Evolutionary conservation across 176 grass and related monocot genomes (phyloP).

Genomic region (Pontederia paniculata): DNA sequence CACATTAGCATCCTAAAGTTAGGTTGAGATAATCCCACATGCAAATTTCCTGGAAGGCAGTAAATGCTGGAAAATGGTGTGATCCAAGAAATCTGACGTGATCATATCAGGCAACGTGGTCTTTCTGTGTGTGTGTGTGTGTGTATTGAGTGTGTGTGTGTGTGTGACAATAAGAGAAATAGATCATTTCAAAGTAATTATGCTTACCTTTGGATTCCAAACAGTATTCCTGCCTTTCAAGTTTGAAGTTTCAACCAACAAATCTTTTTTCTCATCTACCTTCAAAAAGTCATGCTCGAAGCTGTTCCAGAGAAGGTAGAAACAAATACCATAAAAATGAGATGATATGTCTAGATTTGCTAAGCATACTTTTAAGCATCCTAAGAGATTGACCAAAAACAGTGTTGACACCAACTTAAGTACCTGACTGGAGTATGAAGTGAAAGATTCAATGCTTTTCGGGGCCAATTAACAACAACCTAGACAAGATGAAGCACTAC

Average conservation of each 20-base stretch:
- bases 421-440: slow-evolving; percentile 93
- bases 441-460: slow-evolving; percentile 65
- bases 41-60: no score
- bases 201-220: slow-evolving; percentile 90
- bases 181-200: not conserved
- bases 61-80: no score
- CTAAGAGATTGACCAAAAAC: not conserved
- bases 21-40: no score
- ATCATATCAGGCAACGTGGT: no score
- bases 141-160: no score
- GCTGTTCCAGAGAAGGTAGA: slow-evolving; percentile 37
- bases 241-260: slow-evolving; percentile 31
- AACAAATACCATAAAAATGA: slow-evolving; percentile 1
- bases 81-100: no score
- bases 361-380: not conserved
- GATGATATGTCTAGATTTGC: not conserved
- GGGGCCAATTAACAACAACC: slow-evolving; percentile 77
- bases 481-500: slow-evolving; percentile 16
- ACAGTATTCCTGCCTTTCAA: slow-evolving; percentile 33
- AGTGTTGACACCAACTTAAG: not conserved
- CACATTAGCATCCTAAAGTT: no score
- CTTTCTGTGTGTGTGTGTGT: no score
- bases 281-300: slow-evolving; percentile 80
- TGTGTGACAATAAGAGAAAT: no score
- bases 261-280: slow-evolving; percentile 33